A percentile compares a stretch with the other conserved stretches of the same genome.
These are phyloP conservation scores for Solanum gracilifrons DNA, from an alignment of 257 asterid genomes.

Conservation along the genomic window DNA sequence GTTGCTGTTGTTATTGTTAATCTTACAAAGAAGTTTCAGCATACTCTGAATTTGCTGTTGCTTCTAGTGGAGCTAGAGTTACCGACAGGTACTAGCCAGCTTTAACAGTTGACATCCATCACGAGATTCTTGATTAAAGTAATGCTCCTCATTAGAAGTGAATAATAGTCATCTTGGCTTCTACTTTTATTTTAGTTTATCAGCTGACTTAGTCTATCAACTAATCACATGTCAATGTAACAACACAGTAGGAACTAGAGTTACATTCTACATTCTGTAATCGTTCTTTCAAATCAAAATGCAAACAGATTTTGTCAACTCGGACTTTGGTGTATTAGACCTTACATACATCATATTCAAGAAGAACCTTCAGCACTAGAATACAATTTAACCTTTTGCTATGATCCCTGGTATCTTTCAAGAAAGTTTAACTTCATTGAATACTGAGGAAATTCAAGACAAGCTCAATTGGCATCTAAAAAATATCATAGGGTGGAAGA, in stretches of 20 bases:
- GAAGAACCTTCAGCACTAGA: neutral
- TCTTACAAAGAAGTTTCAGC: neutral
- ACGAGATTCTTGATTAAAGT: neutral
- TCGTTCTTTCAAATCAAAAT: neutral
- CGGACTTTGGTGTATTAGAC: neutral
- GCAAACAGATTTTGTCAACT: neutral
- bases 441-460: neutral
- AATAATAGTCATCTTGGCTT: neutral
- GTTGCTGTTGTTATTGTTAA: neutral
- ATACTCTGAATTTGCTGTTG: neutral
- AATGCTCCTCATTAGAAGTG: neutral
- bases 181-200: neutral
- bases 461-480: neutral
- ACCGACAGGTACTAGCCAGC: neutral
- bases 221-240: neutral
- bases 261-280: neutral
- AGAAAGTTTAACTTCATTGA: neutral
- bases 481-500: neutral
- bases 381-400: neutral
- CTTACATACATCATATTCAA: neutral
- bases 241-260: neutral
- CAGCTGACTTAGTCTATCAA: neutral
- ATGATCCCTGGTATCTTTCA: neutral
- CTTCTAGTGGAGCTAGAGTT: neutral
- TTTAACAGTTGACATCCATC: neutral